Percentiles rank a stretch among this genome's conserved stretches.
Conservation (phyloP, 2,329 filamentous ascomycete genomes). For the Fusarium nematophilum region DNA sequence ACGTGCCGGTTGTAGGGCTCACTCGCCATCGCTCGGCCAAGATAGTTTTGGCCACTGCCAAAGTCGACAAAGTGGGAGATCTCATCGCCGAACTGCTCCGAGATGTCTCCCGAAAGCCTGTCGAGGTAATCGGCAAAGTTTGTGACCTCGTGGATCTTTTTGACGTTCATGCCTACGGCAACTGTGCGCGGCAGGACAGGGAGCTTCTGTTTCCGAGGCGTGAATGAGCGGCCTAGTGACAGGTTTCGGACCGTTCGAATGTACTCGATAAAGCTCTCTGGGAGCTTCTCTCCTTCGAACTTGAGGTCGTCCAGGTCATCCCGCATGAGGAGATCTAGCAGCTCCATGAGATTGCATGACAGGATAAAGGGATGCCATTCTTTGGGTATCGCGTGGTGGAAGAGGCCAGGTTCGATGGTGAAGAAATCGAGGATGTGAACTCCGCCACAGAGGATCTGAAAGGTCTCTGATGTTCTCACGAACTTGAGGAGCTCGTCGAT, state of each 20-base stretch:
- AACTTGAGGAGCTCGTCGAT: constrained; percentile 83
- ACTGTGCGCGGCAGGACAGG: constrained; percentile 75
- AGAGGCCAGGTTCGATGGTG: constrained; percentile 85
- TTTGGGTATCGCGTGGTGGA: constrained; percentile 77
- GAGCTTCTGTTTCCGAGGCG: constrained; percentile 56
- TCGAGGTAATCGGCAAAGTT: constrained; percentile 91
- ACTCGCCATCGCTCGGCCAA: constrained; percentile 87
- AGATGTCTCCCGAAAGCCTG: constrained; percentile 67
- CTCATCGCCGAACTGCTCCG: constrained; percentile 63
- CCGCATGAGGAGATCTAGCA: constrained; percentile 84
- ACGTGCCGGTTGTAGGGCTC: constrained; percentile 87
- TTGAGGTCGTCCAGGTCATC: constrained; percentile 69
- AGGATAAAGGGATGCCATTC: constrained; percentile 88
- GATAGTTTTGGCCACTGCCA: constrained; percentile 95
- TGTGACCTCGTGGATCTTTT: constrained; percentile 94
- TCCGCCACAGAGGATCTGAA: constrained; percentile 93
- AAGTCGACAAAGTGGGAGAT: constrained; percentile 95
- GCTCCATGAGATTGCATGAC: constrained; percentile 74
- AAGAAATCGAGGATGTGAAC: constrained; percentile 98
- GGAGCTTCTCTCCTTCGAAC: constrained; percentile 51
- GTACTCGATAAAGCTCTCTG: constrained; percentile 75
- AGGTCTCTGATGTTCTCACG: constrained; percentile 76
- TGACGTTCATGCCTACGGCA: constrained; percentile 91
- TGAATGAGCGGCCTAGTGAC: constrained; percentile 73
- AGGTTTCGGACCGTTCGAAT: constrained; percentile 77